Evolutionary conservation across 2,329 filamentous ascomycete species (phyloP).

Genomic region (Penicillium paneum): DNA sequence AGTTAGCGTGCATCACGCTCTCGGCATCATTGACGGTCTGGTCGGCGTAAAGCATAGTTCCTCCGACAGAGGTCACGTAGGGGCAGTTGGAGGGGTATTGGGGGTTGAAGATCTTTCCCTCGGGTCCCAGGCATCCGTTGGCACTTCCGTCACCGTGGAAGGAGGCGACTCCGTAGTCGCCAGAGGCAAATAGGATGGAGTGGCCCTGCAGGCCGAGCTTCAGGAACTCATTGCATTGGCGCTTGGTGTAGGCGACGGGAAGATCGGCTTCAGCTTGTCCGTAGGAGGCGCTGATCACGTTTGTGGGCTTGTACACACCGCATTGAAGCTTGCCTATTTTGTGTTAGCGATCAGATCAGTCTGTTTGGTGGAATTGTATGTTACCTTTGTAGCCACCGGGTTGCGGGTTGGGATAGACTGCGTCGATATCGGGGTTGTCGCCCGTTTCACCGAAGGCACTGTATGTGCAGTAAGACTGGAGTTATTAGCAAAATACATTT

Average conservation of each 20-base stretch:
- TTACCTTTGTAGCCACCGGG: conserved; percentile 51
- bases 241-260: conserved; percentile 53
- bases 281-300: conserved; percentile 58
- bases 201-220: conserved; percentile 47
- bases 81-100: conserved; percentile 52
- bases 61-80: conserved; percentile 51
- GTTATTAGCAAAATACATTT: background rate
- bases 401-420: conserved; percentile 49
- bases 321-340: conserved; percentile 44
- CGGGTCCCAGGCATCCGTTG: conserved; percentile 41
- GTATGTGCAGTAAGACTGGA: conserved; percentile 51
- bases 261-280: conserved; percentile 54
- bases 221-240: conserved; percentile 48
- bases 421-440: conserved; percentile 49
- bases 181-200: conserved; percentile 32
- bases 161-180: conserved; percentile 34
- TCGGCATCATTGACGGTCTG: conserved; percentile 27
- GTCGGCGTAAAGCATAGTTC: conserved; percentile 31
- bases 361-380: conserved; percentile 33
- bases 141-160: conserved; percentile 38
- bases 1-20: conserved; percentile 32
- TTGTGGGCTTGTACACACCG: conserved; percentile 53
- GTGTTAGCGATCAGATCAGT: conserved; percentile 17
- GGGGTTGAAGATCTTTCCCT: conserved; percentile 47
- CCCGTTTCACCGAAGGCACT: conserved; percentile 51